A percentile compares a stretch with the other conserved stretches of the same genome.
phyloP scores from a whole-genome alignment of 2,329 filamentous ascomycete genomes.

The Aspergillus sp. region DNA sequence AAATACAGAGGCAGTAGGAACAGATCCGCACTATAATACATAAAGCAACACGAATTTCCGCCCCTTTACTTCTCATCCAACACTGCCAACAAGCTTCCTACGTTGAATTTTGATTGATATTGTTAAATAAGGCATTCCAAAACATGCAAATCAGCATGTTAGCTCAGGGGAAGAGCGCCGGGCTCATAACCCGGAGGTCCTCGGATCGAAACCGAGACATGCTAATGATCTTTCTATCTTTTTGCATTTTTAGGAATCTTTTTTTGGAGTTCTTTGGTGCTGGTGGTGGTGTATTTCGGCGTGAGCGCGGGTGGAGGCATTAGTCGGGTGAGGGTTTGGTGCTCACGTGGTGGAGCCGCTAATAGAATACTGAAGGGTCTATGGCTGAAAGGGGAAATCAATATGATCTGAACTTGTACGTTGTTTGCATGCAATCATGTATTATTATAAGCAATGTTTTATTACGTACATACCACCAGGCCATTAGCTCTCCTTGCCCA shows the following conservation, averaged over 20 bases:
- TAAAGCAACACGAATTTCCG: too few relatives aligned
- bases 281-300: background rate
- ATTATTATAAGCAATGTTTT: background rate
- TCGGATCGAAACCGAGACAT: slow-evolving; percentile 19
- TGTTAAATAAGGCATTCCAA: too few relatives aligned
- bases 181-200: slow-evolving; percentile 40
- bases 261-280: background rate
- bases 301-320: background rate
- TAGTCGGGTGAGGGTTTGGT: background rate
- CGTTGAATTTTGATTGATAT: too few relatives aligned
- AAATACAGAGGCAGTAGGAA: too few relatives aligned
- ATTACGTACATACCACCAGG: background rate
- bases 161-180: slow-evolving; percentile 39
- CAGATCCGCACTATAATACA: too few relatives aligned
- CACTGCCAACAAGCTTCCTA: too few relatives aligned
- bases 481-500: slow-evolving; percentile 49
- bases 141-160: slow-evolving; percentile 8
- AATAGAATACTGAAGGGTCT: background rate
- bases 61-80: too few relatives aligned
- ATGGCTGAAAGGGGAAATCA: background rate
- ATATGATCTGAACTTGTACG: background rate
- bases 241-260: background rate
- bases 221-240: slow-evolving; percentile 1
- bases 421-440: background rate
- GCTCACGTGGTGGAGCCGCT: background rate